Evolutionary conservation across 176 grass and related monocot genomes (phyloP), one percentile per base, ranked within the genome.

Genomic region (Olyra latifolia): DNA sequence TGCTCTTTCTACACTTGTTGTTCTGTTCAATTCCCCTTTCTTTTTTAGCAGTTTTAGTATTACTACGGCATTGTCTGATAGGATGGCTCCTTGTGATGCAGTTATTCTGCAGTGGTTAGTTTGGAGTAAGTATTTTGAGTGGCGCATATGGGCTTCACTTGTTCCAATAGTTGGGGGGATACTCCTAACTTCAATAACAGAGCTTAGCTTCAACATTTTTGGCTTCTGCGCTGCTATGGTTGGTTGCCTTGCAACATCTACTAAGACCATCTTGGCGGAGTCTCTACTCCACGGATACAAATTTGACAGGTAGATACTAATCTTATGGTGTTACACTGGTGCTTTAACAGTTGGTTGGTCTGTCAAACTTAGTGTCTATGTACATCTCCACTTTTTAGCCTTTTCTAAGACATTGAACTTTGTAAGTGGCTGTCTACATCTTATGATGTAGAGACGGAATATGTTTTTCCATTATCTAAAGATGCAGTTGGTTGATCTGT

Each of bases 51-150:
- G 63, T 10, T 25, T 2, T 79, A 13, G 5, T 55, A 19, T 43
- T 74, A 28, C 27, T 83, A 45, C 10, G 65, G 29, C 12, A 23
- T 35, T 39, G 10, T 27, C 25, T 85, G 46, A 76, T 76, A 20
- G 5, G 0, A 2, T 75, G 7, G 6, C 32, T 83, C 25, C 74
- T 41, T 90, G 12, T 72, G 10, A 30, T 54, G 59, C 85, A 98
- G 96, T 98, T 47, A 89, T 98, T 87, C 87, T 98, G 67, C 96
- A 98, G 86, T 98, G 96, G 90, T 66, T 98, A 77, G 84, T 98
- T 66, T 98, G 96, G 96, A 87, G 62, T 52, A 98, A 98, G 67
- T 71, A 91, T 78, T 98, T 98, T 8, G 92, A 98, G 35, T 93
- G 90, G 90, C 92, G 86, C 53, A 95, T 98, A 85, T 98, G 96